Evolutionary conservation across 1,284 basidiomycete species (phyloP), one percentile per base, ranked within the genome.

Genomic region (Hymenochaete sp.): DNA sequence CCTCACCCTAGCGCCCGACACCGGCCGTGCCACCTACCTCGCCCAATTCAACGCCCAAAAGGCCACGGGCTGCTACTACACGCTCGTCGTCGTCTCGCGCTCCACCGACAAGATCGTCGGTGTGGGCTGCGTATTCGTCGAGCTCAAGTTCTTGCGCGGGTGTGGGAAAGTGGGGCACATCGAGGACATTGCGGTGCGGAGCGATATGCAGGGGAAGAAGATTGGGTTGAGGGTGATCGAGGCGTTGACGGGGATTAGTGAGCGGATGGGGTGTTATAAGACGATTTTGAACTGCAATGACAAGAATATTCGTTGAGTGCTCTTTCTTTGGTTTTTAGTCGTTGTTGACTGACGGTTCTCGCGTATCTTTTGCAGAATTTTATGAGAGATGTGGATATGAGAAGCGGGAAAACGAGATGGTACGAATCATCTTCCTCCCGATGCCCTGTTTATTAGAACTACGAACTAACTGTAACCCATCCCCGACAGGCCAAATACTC

Each of bases 271-370:
- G 22, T 81, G 87, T 64, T 97, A 97, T 69, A 97, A 98, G 79
- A 92, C 91, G 16, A 97, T 98, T 54, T 66, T 98, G 56, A 96
- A 98, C 63, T 98, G 95, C 65, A 91, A 77, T 59, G 80, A 90
- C 52, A 72, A 77, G 43, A 98, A 98, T 57, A 85, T 93, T 53
- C 82, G 93, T 96, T 62, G 65, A 91, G 79, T 32, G 25, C 18
- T 36, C 13, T 33, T 28, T 26, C 24, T 14, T 36, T 42, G 18
- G 33, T 3, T n/a, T 33, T 8, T 27, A 38, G 13, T 22, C 50
- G 21, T 41, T 46, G 45, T 41, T n/a, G 32, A 37, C 45, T 50
- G 19, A 44, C 44, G 8, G n/a, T 22, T 10, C 7, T 40, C 42
- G 26, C 41, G 16, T 40, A 50, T 25, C 28, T 52, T 55, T 54